phyloP scores from a whole-genome alignment of 2,329 filamentous ascomycete genomes.

The Colletotrichum liriopes region DNA sequence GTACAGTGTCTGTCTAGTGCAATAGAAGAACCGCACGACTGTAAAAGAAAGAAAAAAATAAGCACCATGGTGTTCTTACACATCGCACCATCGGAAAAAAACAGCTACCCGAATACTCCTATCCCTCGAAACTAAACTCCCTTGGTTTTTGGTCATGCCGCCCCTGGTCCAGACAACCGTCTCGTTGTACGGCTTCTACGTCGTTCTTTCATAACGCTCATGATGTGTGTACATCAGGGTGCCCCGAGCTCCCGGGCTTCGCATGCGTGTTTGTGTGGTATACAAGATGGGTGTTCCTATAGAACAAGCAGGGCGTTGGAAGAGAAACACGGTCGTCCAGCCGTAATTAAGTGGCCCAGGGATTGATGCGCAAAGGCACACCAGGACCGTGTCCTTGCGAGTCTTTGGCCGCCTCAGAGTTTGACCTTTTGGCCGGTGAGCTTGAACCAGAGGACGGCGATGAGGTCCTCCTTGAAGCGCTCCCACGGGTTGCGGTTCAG shows the following conservation, averaged over 20 bases:
- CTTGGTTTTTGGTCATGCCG: slow-evolving; percentile 24
- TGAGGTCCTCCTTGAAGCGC: slow-evolving; percentile 77
- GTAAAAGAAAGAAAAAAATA: not conserved
- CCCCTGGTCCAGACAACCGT: slow-evolving; percentile 13
- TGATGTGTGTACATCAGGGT: slow-evolving; percentile 33
- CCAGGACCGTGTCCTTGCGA: slow-evolving; percentile 20
- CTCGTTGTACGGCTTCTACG: slow-evolving; percentile 9
- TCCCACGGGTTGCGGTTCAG: slow-evolving; percentile 90
- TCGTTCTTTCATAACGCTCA: slow-evolving; percentile 35
- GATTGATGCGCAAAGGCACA: slow-evolving; percentile 29
- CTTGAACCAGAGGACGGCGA: slow-evolving; percentile 75
- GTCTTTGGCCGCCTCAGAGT: slow-evolving; percentile 54
- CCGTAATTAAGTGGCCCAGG: slow-evolving; percentile 36
- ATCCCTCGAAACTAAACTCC: slow-evolving; percentile 30
- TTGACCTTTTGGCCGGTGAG: slow-evolving; percentile 74
- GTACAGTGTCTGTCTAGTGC: slow-evolving; percentile 28
- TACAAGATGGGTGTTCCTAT: slow-evolving; percentile 37
- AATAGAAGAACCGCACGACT: slow-evolving; percentile 10
- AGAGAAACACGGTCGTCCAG: slow-evolving; percentile 42
- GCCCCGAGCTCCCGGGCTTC: slow-evolving; percentile 17
- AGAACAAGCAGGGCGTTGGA: slow-evolving; percentile 33
- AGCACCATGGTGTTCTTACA: slow-evolving; percentile 18
- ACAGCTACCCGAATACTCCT: slow-evolving; percentile 34
- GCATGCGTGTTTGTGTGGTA: slow-evolving; percentile 37
- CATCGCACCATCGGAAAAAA: slow-evolving; percentile 12